phyloP scores from a whole-genome alignment of 1,139 yeast genomes.

The Magnusiomyces tetraspermus region DNA sequence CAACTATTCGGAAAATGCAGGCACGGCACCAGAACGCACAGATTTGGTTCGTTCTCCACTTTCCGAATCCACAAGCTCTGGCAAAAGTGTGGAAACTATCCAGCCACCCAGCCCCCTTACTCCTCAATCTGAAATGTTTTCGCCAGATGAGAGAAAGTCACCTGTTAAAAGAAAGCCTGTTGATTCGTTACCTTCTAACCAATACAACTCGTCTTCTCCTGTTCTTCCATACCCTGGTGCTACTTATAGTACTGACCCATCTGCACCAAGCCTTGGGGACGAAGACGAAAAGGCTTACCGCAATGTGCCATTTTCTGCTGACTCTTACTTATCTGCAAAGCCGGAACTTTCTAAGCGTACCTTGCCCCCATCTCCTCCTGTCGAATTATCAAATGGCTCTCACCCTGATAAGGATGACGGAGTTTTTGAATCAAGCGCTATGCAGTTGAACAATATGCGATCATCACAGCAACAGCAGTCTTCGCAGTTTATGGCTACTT shows the following conservation, averaged over 20 bases:
- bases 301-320: slow-evolving; percentile 5
- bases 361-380: slow-evolving; percentile 4
- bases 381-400: no score
- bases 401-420: no score
- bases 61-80: slow-evolving; percentile 9
- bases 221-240: slow-evolving; percentile 17
- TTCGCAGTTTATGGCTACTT: no score
- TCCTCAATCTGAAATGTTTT: background rate
- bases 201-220: slow-evolving; percentile 15
- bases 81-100: background rate
- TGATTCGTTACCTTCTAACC: background rate
- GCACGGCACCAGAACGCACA: background rate
- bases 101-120: background rate
- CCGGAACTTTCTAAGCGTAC: no score
- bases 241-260: slow-evolving; percentile 15
- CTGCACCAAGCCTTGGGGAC: slow-evolving; percentile 3
- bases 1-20: background rate
- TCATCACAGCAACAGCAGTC: no score
- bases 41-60: slow-evolving; percentile 12
- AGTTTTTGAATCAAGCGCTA: no score
- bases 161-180: slow-evolving; percentile 4
- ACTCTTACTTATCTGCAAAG: slow-evolving; percentile 2
- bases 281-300: background rate
- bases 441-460: no score
- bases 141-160: background rate